Evolutionary conservation across 148 eudicot genomes (phyloP), one percentile per base, ranked within the genome.

Genomic region (Rhododendron williamsianum): DNA sequence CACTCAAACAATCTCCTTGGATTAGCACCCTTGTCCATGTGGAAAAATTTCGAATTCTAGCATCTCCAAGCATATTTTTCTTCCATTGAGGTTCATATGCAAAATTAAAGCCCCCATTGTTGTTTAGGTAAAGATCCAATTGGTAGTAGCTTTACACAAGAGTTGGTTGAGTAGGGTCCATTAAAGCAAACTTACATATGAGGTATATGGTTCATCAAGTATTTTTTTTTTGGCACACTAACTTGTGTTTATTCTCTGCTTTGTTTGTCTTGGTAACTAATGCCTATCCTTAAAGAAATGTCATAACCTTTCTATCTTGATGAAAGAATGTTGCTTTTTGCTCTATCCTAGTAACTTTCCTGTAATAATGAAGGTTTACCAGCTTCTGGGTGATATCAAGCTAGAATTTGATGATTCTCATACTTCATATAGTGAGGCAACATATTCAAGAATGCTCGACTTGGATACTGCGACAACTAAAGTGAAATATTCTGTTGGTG

Each of bases 361-460:
- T 81, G 82, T 71, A 33, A 23, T 49, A 72, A 25, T 90, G 88
- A 80, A 95, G 98, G 93, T 89, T 60, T 95, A 94, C 91, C 95
- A 94, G 90, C 95, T 91, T 84, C 84, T 95, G 73, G 98, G 97
- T 30, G 96, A 95, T 86, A 90, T 95, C 60, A 93, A 87, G 81
- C 89, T 95, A 84, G 95, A 93, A 11, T 94, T 95, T 86, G 92
- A 93, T 56, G 87, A 88, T 35, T 87, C 91, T 83, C 91, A 91
- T 85, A 84, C 90, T 16, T 35, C 79, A 38, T 91, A 91, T 52
- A 71, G 78, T 81, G 87, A 88, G 80, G 86, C 85, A 79, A 88
- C 93, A 1, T 95, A 95, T 84, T 85, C 82, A 30, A 91, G 98
- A 86, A 96, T 89, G 86, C 91, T 95, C 82, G 93, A 95, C 88